Evolutionary conservation across 228 moss, liverwort and hornwort species (phyloP).

Genomic region (Sphagnum magellanicum): DNA sequence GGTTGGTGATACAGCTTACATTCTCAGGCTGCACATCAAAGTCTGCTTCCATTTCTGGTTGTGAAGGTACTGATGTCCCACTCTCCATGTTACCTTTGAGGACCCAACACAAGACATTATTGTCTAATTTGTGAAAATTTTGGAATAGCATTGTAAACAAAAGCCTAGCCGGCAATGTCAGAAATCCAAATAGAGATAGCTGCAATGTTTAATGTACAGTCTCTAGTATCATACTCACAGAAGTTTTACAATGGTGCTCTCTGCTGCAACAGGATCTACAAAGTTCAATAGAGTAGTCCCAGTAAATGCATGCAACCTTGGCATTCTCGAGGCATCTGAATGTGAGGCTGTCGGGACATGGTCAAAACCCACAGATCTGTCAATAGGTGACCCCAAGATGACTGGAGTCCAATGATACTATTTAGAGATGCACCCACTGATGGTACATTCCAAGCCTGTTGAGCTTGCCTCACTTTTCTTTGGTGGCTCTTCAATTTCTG

Average conservation of each 20-base stretch:
- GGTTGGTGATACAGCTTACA: not conserved
- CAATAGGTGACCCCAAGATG: constrained; percentile 35
- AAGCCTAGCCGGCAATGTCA: too few relatives aligned
- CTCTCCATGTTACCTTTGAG: not conserved
- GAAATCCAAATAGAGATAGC: too few relatives aligned
- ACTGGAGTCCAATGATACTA: constrained; percentile 18
- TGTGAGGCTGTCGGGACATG: constrained; percentile 3
- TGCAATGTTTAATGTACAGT: too few relatives aligned
- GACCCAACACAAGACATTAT: too few relatives aligned
- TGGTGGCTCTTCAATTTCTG: not conserved
- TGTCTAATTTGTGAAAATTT: too few relatives aligned
- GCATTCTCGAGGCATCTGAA: too few relatives aligned
- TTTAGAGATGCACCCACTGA: constrained; percentile 36
- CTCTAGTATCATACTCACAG: too few relatives aligned
- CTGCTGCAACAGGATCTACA: too few relatives aligned
- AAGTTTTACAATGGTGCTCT: too few relatives aligned
- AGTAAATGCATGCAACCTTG: too few relatives aligned
- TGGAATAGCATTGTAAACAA: too few relatives aligned
- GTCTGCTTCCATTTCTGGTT: not conserved
- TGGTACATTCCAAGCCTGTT: constrained; percentile 39
- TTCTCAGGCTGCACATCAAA: not conserved
- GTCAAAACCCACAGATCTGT: constrained; percentile 33
- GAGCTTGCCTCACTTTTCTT: constrained; percentile 3
- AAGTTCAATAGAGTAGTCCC: too few relatives aligned
- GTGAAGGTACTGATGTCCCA: not conserved